A percentile compares a stretch with the other conserved stretches of the same genome.
Evolutionary conservation across 208 protist genomes (phyloP).

Genomic region (Lotmaria passim): DNA sequence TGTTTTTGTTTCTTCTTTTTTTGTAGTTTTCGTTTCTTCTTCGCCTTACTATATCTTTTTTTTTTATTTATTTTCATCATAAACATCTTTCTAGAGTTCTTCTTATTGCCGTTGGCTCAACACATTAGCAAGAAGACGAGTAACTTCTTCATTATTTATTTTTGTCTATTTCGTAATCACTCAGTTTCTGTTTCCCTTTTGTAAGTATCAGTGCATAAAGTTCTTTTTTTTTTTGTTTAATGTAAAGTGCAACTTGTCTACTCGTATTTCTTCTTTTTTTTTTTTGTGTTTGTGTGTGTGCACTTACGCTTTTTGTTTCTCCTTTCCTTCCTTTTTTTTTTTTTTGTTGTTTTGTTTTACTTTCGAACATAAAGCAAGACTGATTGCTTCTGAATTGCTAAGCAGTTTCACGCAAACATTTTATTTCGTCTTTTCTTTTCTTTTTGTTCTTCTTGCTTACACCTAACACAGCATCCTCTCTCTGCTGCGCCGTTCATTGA

Average conservation of each 20-base stretch:
- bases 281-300: no score
- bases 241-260: no score
- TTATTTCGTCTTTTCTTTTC: neutral
- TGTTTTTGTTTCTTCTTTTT: neutral
- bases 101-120: no score
- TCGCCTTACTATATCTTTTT: neutral
- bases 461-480: no score
- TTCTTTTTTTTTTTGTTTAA: slow-evolving; percentile 32
- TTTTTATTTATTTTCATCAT: neutral
- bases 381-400: neutral
- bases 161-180: neutral
- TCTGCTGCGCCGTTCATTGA: no score
- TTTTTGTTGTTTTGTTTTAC: neutral
- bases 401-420: neutral
- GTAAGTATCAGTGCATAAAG: neutral
- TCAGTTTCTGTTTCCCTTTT: no score
- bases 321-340: slow-evolving; percentile 5
- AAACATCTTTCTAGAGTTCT: no score
- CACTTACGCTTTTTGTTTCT: no score
- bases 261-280: slow-evolving; percentile 15
- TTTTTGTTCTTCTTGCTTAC: neutral
- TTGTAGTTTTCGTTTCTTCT: neutral
- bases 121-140: no score
- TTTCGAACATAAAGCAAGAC: neutral
- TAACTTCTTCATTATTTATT: neutral